Evolutionary conservation across 1,284 basidiomycete species (phyloP), one percentile per base, ranked within the genome.

Genomic region (Moesziomyces sp.): DNA sequence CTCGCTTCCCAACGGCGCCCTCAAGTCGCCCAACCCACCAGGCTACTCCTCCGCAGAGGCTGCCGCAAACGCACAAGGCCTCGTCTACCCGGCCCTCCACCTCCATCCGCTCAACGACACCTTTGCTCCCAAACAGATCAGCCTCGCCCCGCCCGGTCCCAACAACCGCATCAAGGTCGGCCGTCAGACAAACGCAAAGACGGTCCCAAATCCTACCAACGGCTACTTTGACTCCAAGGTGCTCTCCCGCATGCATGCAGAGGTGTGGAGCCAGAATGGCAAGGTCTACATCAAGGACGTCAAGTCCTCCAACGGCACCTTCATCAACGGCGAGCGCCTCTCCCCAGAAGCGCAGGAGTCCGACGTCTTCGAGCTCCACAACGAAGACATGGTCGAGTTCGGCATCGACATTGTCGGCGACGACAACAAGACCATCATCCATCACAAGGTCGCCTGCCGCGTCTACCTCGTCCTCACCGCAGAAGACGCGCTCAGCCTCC

Each of bases 361-460:
- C 0, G 93, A 97, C 35, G 93, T 94, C 0, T 96, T 90, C 76
- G 93, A 97, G 85, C 89, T 99, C 45, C 95, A 97, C 86, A 91
- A 90, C 48, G 95, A 97, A 79, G 95, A 98, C 83, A 91, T 95
- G 72, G 91, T 93, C 46, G 95, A 98, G 89, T 97, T 97, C 83
- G 95, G 96, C 66, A 99, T 99, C 84, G 97, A 99, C 86, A 99
- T 99, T 70, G 92, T 97, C 59, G 93, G 93, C 67, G 96, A 99
- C 83, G 97, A 99, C 87, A 97, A 97, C 88, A 94, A 94, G 86
- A 94, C 94, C 0, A 94, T 97, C 70, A 91, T 99, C 50, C 96
- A 99, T 85, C 95, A 98, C 87, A 98, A 98, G 85, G 97, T 99
- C 43, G 93, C 96, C 11, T 94, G 94, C 14, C 92, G 93, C 46